phyloP scores from a whole-genome alignment of 2,329 filamentous ascomycete genomes.

The Penicillium griseofulvum region DNA sequence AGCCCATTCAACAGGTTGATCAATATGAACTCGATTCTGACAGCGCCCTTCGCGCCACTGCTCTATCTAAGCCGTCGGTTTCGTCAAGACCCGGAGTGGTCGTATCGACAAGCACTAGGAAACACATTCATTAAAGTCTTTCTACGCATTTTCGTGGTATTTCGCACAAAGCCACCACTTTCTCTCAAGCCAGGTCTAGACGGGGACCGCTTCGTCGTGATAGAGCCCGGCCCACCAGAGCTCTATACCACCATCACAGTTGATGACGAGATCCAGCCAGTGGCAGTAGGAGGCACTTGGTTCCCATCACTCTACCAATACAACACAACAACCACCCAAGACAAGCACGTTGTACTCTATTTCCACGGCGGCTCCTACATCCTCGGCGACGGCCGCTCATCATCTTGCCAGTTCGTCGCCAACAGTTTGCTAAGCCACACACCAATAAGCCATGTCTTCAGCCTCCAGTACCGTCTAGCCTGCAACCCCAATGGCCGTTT shows the following conservation, averaged over 20 bases:
- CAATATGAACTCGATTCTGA: conserved; percentile 1
- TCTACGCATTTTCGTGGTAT: conserved; percentile 4
- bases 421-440: conserved; percentile 8
- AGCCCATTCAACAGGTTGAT: background rate
- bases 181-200: conserved; percentile 10
- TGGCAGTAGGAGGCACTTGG: conserved; percentile 12
- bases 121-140: conserved; percentile 7
- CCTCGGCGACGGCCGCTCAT: conserved; percentile 10
- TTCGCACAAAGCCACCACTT: conserved; percentile 11
- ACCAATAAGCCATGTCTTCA: conserved; percentile 8
- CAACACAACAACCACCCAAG: conserved; percentile 2
- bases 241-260: conserved; percentile 5
- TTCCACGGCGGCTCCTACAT: conserved; percentile 17
- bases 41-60: background rate
- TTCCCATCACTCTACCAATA: conserved; percentile 10
- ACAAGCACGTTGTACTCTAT: conserved; percentile 12
- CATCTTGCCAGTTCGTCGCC: conserved; percentile 8
- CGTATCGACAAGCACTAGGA: conserved; percentile 12
- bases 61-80: conserved; percentile 1
- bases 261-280: conserved; percentile 10
- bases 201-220: conserved; percentile 11
- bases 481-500: conserved; percentile 14
- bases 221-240: conserved; percentile 7
- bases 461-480: conserved; percentile 17
- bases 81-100: conserved; percentile 12